phyloP scores from a whole-genome alignment of 2,329 filamentous ascomycete species.

The Chalaropsis ovoidea region DNA sequence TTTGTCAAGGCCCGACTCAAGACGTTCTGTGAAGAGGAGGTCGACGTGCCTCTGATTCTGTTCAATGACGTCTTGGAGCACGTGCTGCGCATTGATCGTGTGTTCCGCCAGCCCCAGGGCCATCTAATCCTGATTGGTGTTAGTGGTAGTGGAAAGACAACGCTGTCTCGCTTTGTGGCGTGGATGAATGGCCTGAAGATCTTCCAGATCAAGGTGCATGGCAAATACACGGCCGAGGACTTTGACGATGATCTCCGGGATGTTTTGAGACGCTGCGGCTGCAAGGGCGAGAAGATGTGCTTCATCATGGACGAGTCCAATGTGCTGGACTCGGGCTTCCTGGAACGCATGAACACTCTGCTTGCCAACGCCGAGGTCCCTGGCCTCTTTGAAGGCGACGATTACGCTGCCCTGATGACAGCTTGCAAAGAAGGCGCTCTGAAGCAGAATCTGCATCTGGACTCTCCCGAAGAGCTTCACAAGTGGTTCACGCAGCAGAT shows the following conservation, averaged over 20 bases:
- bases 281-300: slow-evolving; percentile 98
- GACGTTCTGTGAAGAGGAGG: slow-evolving; percentile 98
- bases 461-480: slow-evolving; percentile 98
- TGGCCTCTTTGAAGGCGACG: slow-evolving; percentile 97
- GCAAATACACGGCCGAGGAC: slow-evolving; percentile 94
- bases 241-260: slow-evolving; percentile 96
- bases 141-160: slow-evolving; percentile 97
- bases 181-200: slow-evolving; percentile 99
- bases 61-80: slow-evolving; percentile 99
- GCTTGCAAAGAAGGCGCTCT: slow-evolving; percentile 97
- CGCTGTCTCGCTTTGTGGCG: slow-evolving; percentile 90
- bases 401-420: slow-evolving; percentile 97
- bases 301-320: slow-evolving; percentile 99
- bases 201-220: slow-evolving; percentile 99
- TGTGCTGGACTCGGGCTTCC: slow-evolving; percentile 93
- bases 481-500: slow-evolving; percentile 99
- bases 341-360: slow-evolving; percentile 98
- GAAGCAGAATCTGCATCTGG: slow-evolving; percentile 83
- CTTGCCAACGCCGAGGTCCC: slow-evolving; percentile 99
- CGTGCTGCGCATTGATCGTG: slow-evolving; percentile 92
- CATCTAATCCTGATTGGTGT: slow-evolving; percentile 98
- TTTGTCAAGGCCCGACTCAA: slow-evolving; percentile 95
- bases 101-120: slow-evolving; percentile 95
- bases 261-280: slow-evolving; percentile 85
- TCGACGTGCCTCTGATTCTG: slow-evolving; percentile 95